A percentile compares a stretch with the other conserved stretches of the same genome.
These are phyloP conservation scores for Aspergillus homomorphus DNA, from an alignment of 495 filamentous ascomycete genomes.

Conservation along the genomic window DNA sequence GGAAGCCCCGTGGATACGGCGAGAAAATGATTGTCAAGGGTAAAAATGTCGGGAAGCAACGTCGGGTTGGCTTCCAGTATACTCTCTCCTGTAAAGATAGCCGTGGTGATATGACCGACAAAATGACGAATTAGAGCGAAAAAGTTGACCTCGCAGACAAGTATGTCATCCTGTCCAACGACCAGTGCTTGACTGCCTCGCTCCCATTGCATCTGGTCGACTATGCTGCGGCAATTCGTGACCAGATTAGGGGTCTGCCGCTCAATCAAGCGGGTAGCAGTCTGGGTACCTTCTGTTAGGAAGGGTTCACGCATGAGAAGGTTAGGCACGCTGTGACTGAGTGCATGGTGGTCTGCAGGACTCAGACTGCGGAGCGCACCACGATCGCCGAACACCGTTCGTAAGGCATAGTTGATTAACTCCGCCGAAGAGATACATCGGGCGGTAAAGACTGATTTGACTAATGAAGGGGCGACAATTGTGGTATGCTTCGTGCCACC, in stretches of 20 bases:
- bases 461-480: conserved; percentile 49
- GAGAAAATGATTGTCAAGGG: conserved; percentile 52
- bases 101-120: conserved; percentile 48
- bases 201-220: conserved; percentile 64
- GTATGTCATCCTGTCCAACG: conserved; percentile 27
- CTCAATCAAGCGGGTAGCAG: conserved; percentile 37
- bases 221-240: conserved; percentile 53
- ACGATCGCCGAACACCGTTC: conserved; percentile 50
- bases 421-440: conserved; percentile 29
- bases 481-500: conserved; percentile 48
- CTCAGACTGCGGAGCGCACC: conserved; percentile 31
- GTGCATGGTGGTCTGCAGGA: conserved; percentile 30
- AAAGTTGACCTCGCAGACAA: conserved; percentile 48
- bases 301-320: conserved; percentile 45
- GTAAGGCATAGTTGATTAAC: conserved; percentile 39
- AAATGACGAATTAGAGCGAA: conserved; percentile 55
- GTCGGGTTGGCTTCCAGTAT: conserved; percentile 55
- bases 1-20: conserved; percentile 51
- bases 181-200: conserved; percentile 40
- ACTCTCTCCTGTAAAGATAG: conserved; percentile 51
- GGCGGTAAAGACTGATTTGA: conserved; percentile 42
- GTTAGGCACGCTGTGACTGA: conserved; percentile 33
- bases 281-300: conserved; percentile 35
- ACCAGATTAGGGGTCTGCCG: conserved; percentile 49
- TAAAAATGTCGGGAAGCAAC: conserved; percentile 52